These are phyloP conservation scores for Phytophthora pini DNA, from an alignment of 352 stramenopile genomes.

Conservation along the genomic window DNA sequence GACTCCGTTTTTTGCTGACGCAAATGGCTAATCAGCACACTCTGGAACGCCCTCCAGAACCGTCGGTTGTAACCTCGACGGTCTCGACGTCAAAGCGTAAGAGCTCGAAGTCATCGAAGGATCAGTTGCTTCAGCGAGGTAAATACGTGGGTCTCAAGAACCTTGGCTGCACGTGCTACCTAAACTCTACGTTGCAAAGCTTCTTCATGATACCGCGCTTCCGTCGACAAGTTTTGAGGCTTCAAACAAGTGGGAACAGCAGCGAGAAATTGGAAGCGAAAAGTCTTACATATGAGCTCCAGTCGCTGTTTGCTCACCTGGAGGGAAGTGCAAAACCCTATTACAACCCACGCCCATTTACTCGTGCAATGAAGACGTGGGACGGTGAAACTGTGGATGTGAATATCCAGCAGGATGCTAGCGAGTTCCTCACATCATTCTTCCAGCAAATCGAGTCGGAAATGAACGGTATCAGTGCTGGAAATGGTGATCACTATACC, in stretches of 20 bases:
- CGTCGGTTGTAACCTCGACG: conserved; percentile 20
- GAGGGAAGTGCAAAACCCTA: conserved; percentile 87
- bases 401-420: conserved; percentile 93
- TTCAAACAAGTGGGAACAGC: conserved; percentile 35
- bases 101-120: conserved; percentile 46
- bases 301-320: conserved; percentile 92
- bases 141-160: conserved; percentile 95
- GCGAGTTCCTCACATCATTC: conserved; percentile 94
- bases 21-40: conserved; percentile 82
- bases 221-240: conserved; percentile 83
- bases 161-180: conserved; percentile 95
- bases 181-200: conserved; percentile 95
- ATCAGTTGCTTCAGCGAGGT: conserved; percentile 57
- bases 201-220: conserved; percentile 96
- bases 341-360: conserved; percentile 86
- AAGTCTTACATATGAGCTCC: conserved; percentile 85
- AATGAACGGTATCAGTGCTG: conserved; percentile 77
- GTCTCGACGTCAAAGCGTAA: conserved; percentile 62
- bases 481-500: conserved; percentile 31
- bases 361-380: conserved; percentile 86
- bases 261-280: conserved; percentile 27
- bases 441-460: conserved; percentile 93
- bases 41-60: conserved; percentile 56
- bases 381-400: conserved; percentile 90
- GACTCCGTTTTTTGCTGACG: conserved; percentile 70